phyloP scores from a whole-genome alignment of 352 stramenopile species.

The Phytopythium cucurbitacearum region DNA sequence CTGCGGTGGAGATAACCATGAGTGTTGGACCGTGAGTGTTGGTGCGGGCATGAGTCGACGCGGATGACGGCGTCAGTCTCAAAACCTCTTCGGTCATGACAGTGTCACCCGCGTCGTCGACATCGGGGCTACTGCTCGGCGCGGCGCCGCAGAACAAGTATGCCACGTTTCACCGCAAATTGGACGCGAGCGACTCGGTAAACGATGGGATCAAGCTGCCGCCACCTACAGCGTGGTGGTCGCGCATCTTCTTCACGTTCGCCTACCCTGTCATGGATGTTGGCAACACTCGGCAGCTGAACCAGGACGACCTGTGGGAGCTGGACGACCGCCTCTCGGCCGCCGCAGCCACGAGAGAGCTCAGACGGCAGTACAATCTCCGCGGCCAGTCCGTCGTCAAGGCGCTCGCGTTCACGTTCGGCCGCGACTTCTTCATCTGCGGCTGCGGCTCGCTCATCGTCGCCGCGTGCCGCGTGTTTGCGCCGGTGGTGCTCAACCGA shows the following conservation, averaged over 20 bases:
- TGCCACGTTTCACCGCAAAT: too few species aligned
- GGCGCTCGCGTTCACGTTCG: slow-evolving; percentile 4
- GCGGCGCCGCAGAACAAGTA: too few species aligned
- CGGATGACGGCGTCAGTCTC: too few species aligned
- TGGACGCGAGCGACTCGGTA: too few species aligned
- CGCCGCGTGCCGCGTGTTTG: slow-evolving; percentile 9
- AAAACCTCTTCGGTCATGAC: too few species aligned
- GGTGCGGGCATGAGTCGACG: too few species aligned
- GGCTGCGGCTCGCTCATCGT: slow-evolving; percentile 4
- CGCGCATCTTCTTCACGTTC: slow-evolving; percentile 5
- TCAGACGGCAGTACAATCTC: neutral
- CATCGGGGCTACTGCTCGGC: too few species aligned
- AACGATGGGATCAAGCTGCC: too few species aligned
- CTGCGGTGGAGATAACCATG: too few species aligned
- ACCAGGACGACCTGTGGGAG: slow-evolving; percentile 5
- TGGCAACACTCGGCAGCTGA: slow-evolving; percentile 4
- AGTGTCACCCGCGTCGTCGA: too few species aligned
- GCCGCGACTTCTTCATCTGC: slow-evolving; percentile 6
- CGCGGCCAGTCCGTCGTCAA: neutral
- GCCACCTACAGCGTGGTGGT: neutral
- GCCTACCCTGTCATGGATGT: slow-evolving; percentile 5
- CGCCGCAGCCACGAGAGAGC: neutral
- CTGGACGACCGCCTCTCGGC: neutral
- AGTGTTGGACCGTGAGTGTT: too few species aligned
- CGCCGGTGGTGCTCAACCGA: slow-evolving; percentile 12